Base-by-base conservation (phyloP, 768 basidiomycete species). In the Daedaleopsis sinensis region DNA sequence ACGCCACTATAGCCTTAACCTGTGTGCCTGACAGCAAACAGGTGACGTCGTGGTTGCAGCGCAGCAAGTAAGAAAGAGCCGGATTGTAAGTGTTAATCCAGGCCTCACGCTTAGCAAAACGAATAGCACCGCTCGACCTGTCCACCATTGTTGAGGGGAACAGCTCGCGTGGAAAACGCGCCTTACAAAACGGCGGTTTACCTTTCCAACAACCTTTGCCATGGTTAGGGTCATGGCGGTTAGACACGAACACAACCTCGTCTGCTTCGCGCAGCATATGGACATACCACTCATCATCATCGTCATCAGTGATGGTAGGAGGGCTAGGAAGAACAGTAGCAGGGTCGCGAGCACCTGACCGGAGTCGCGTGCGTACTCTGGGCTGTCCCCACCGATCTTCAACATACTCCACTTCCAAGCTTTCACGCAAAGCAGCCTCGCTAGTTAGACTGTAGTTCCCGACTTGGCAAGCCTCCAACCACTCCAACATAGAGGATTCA, bases 201-300 rank as follows among this genome's bases (percentile, higher is more conserved):
- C 52, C 52, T 4, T 37, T 10, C 36, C 37, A 15, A 53, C 52
- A 53, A 21, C 52, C 52, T 19, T 53, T 19, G 7, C 16, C 11
- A 27, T 53, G 52, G 10, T 21, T 19, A 5, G 10, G 18, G 16
- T 53, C 52, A 24, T 53, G 52, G 5, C 52, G 8, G 21, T 53
- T 53, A 7, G 52, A 53, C 12, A 10, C 13, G 16, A 39, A 53
- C 37, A 42, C 52, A 39, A 53, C 21, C 4, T 27, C 21, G 23
- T 53, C 52, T 2, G 27, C 36, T 9, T 53, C 51, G 15, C 7
- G 16, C 35, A 52, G 15, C 15, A 8, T 38, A 38, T 77, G 71
- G 1, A 74, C 78, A 36, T 63, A 35, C 57, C n/a, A 74, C 72
- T 1, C 54, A 35, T 54, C 59, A 52, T 58, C 78, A 76, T 4